Conservation (phyloP, 805 yeast species). For the Candida easanensis region DNA sequence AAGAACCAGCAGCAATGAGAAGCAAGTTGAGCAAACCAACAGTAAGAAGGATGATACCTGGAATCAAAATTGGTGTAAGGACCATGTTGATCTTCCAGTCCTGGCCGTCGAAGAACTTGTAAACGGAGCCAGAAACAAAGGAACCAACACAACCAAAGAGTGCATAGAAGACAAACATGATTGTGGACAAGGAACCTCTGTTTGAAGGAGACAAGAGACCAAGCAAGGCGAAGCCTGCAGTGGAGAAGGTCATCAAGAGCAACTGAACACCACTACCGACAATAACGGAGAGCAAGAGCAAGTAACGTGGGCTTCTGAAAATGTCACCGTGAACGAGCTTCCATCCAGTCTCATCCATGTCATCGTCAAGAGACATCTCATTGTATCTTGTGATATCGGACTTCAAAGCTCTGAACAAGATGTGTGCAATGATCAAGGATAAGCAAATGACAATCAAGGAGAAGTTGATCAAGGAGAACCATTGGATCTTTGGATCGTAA, state of each 20-base stretch:
- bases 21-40: slow-evolving; percentile 78
- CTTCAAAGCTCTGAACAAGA: slow-evolving; percentile 73
- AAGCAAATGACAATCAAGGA: slow-evolving; percentile 76
- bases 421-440: slow-evolving; percentile 74
- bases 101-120: slow-evolving; percentile 89
- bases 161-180: slow-evolving; percentile 81
- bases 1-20: slow-evolving; percentile 71
- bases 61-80: slow-evolving; percentile 80
- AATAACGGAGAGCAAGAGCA: slow-evolving; percentile 71
- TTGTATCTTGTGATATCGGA: slow-evolving; percentile 87
- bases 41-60: slow-evolving; percentile 65
- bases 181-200: slow-evolving; percentile 90
- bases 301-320: slow-evolving; percentile 74
- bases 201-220: slow-evolving; percentile 93
- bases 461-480: slow-evolving; percentile 90
- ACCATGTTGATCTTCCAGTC: slow-evolving; percentile 85
- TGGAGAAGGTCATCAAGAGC: slow-evolving; percentile 67
- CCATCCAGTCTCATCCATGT: slow-evolving; percentile 96
- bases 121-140: slow-evolving; percentile 78
- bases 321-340: slow-evolving; percentile 94
- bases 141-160: slow-evolving; percentile 82
- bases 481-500: slow-evolving; percentile 89
- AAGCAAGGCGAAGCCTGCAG: slow-evolving; percentile 78
- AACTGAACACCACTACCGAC: slow-evolving; percentile 89
- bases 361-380: slow-evolving; percentile 80